These are phyloP conservation scores for Yamadazyma sp. DNA, from an alignment of 805 yeast species.

Conservation along the genomic window DNA sequence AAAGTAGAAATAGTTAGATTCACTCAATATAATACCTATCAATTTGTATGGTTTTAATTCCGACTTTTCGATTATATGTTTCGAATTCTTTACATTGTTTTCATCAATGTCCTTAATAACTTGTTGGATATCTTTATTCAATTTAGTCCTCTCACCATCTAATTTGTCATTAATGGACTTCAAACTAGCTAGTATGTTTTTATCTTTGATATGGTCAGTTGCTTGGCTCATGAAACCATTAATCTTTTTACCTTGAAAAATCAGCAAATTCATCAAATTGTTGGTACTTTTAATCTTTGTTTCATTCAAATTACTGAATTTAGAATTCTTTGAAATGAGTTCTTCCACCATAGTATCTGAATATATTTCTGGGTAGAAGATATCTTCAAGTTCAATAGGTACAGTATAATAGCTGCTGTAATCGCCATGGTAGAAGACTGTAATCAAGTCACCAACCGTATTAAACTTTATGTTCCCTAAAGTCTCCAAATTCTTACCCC, in stretches of 20 bases:
- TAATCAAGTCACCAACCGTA: constrained; percentile 27
- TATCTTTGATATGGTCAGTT: constrained; percentile 15
- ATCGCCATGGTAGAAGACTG: constrained; percentile 28
- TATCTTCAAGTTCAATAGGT: constrained; percentile 27
- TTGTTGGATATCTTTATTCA: constrained; percentile 18
- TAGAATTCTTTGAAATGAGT: constrained; percentile 18
- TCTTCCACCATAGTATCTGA: constrained; percentile 19
- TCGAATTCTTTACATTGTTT: constrained; percentile 10
- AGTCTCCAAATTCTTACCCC: constrained; percentile 29
- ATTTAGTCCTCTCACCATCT: constrained; percentile 9
- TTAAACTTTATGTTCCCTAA: constrained; percentile 27
- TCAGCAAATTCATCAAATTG: constrained; percentile 28
- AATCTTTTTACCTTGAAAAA: constrained; percentile 40
- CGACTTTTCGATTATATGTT: constrained; percentile 1
- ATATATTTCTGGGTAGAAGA: constrained; percentile 35
- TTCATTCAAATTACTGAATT: constrained; percentile 13
- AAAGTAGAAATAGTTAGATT: constrained; percentile 26
- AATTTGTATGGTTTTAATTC: constrained; percentile 19
- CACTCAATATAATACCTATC: constrained; percentile 30
- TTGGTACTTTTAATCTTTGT: constrained; percentile 20
- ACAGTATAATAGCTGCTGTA: constrained; percentile 13
- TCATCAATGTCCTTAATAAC: constrained; percentile 20
- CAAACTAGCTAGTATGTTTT: constrained; percentile 16
- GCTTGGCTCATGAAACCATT: constrained; percentile 23
- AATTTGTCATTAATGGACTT: constrained; percentile 18